Evolutionary conservation across 1,284 basidiomycete genomes (phyloP), one percentile per base, ranked within the genome.

Genomic region (Fomitiporia mediterranea): DNA sequence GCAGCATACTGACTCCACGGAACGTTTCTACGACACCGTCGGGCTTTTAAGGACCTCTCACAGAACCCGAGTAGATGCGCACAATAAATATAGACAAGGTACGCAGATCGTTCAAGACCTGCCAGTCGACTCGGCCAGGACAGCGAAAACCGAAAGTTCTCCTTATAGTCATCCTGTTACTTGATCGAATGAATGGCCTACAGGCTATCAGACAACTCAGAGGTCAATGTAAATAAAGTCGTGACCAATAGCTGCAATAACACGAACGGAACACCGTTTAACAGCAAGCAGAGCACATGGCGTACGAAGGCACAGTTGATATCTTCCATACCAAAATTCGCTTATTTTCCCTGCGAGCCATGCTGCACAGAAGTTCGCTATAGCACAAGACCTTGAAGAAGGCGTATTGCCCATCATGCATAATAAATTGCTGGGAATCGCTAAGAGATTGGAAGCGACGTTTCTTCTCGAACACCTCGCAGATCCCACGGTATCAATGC

Each of bases 201-300:
- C 21, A 19, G 13, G 19, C 30, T 3, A 19, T 30, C 27, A 30
- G 19, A 9, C 47, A 21, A 51, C n/a, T 38, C 11, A 28, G 40
- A 51, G 40, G 37, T 4, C 35, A 39, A 32, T 42, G 21, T 9
- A 38, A 51, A n/a, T n/a, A n/a, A n/a, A n/a, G n/a, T n/a, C n/a
- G n/a, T n/a, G n/a, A n/a, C n/a, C n/a, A n/a, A n/a, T n/a, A n/a
- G n/a, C n/a, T n/a, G n/a, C n/a, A n/a, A n/a, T n/a, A 19, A 21
- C 25, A 39, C 35, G 17, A 38, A 27, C 28, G n/a, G 34, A 30
- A 28, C 15, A 37, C 34, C 21, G n/a, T 23, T 11, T 7, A 8
- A 9, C 15, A 9, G n/a, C 17, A 30, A 25, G 8, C 37, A 49
- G n/a, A 49, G 46, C 53, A 55, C 53, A 55, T 55, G 53, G 53